phyloP scores from a whole-genome alignment of 2,329 filamentous ascomycete genomes.

The Hypoxylon sp. region DNA sequence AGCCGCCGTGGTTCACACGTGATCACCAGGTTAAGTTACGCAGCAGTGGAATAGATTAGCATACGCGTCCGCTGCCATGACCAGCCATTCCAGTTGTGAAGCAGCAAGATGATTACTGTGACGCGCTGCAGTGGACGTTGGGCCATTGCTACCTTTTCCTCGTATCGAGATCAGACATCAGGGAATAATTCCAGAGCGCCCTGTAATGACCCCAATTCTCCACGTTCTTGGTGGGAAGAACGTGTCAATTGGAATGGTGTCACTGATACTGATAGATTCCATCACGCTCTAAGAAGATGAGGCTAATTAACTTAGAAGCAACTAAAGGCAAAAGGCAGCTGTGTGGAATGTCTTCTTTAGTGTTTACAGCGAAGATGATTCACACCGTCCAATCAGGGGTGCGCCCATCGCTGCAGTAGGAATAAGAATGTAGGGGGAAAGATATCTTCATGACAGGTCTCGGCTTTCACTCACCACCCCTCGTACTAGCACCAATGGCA shows the following conservation, averaged over 20 bases:
- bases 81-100: neutral
- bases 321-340: neutral
- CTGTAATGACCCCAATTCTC: neutral
- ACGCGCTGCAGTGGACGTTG: neutral
- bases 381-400: constrained; percentile 23
- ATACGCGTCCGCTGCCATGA: neutral
- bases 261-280: neutral
- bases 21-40: neutral
- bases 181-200: neutral
- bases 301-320: neutral
- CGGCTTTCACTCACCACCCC: neutral
- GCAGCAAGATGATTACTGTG: constrained; percentile 1
- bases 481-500: neutral
- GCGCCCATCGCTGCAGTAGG: constrained; percentile 30
- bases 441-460: neutral
- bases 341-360: neutral
- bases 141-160: neutral
- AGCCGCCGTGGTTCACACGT: neutral
- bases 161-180: neutral
- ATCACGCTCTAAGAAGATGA: neutral
- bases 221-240: neutral
- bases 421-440: constrained; percentile 14
- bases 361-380: constrained; percentile 4
- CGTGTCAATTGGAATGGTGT: neutral
- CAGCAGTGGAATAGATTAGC: neutral